Evolutionary conservation across 176 grass and related monocot species (phyloP), one percentile per base, ranked within the genome.

Genomic region (Chloris gayana): DNA sequence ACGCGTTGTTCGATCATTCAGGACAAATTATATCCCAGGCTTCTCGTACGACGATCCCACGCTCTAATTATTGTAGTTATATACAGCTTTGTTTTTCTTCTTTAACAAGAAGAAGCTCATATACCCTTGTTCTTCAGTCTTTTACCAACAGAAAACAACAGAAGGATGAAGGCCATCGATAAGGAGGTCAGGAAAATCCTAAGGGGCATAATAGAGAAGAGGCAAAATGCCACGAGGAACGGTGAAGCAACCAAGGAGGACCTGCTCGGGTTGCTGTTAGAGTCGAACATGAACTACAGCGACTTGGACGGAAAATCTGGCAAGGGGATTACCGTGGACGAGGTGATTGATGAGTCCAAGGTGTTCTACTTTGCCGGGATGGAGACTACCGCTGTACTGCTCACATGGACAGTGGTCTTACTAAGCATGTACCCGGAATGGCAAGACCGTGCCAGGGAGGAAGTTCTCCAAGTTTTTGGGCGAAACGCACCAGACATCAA

Each of bases 311-410:
- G 94, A 18, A 85, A 88, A 33, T 50, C 82, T 5, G 64, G 39
- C 34, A 51, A 41, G 30, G 78, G 70, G 37, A 84, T 97, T 72
- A 91, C 78, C 3, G 70, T 74, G 9, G 94, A 89, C 10, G 89
- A 97, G 7, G 74, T 97, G 73, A 94, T 93, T 3, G 84, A 77
- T 18, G 91, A 97, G 72, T 97, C 91, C 86, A 91, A 85, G 82
- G 0, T 93, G 24, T 93, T 97, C 86, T 97, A 97, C 86, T 93
- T 97, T 34, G 94, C 91, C 3, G 94, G 94, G 57, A 80, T 85
- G 15, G 94, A 94, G 82, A 88, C 91, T 2, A 93, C 89, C 0
- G 70, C 84, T 2, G 82, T 91, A 3, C 75, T 93, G 14, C 81
- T 97, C 33, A 84, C 89, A 3, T 97, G 91, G 89, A 90, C 94